phyloP scores from a whole-genome alignment of 2,329 filamentous ascomycete genomes.

The Claviceps maximensis region DNA sequence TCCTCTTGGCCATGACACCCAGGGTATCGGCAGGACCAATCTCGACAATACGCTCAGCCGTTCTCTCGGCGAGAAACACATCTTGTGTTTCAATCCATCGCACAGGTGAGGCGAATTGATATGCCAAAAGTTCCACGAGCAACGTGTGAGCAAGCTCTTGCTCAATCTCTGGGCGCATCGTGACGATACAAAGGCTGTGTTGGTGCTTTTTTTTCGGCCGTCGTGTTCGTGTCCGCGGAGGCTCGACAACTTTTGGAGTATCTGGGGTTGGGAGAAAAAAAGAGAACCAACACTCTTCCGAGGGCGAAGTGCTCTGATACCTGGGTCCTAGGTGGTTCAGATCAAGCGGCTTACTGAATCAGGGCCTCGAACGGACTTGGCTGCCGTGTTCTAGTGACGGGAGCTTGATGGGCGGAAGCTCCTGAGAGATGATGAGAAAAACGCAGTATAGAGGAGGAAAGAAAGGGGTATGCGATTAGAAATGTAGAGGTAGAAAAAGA shows the following conservation, averaged over 20 bases:
- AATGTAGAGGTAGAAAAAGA: slow-evolving; percentile 10
- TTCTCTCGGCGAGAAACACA: slow-evolving; percentile 95
- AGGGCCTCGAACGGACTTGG: background rate
- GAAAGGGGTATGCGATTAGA: slow-evolving; percentile 6
- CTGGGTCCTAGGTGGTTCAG: background rate
- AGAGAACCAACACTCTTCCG: background rate
- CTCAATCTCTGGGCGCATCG: slow-evolving; percentile 96
- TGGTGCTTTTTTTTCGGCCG: background rate
- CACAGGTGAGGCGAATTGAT: slow-evolving; percentile 96
- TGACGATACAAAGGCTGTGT: slow-evolving; percentile 21
- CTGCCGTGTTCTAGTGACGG: slow-evolving; percentile 1
- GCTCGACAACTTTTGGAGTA: background rate
- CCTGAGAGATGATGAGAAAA: slow-evolving; percentile 7
- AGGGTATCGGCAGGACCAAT: slow-evolving; percentile 94
- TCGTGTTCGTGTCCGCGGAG: background rate
- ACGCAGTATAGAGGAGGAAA: slow-evolving; percentile 5
- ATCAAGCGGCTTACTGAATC: background rate
- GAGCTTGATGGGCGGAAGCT: slow-evolving; percentile 10
- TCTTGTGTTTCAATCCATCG: slow-evolving; percentile 99
- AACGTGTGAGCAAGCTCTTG: slow-evolving; percentile 98
- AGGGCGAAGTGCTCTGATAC: background rate
- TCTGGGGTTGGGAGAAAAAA: background rate
- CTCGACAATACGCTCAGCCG: slow-evolving; percentile 93
- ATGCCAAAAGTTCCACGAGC: slow-evolving; percentile 95
- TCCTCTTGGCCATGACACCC: slow-evolving; percentile 94